phyloP scores from a whole-genome alignment of 2,329 filamentous ascomycete species.

The Stachybotrys chlorohalonatus region DNA sequence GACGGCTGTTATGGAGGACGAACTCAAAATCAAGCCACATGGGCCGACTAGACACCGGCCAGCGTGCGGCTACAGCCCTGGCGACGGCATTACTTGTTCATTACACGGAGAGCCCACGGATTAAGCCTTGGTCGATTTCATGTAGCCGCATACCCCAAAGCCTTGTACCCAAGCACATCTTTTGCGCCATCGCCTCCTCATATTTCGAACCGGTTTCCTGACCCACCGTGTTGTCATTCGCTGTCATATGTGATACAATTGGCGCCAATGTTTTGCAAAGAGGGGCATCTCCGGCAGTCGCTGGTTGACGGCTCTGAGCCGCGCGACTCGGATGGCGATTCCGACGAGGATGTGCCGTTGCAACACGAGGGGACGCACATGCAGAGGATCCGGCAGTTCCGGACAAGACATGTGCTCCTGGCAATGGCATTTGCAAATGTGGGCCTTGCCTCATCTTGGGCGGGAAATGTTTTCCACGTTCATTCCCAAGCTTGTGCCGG shows the following conservation, averaged over 20 bases:
- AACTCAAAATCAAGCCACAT: neutral
- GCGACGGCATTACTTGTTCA: neutral
- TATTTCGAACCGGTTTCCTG: neutral
- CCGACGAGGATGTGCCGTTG: too few species aligned
- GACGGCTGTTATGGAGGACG: neutral
- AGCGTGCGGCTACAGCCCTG: neutral
- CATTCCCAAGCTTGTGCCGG: too few species aligned
- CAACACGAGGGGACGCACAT: too few species aligned
- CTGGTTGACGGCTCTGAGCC: too few species aligned
- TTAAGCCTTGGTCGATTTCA: neutral
- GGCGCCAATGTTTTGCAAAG: too few species aligned
- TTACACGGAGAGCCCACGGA: neutral
- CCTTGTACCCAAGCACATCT: neutral
- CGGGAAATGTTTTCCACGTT: too few species aligned
- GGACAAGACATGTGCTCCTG: too few species aligned
- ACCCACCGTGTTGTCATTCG: neutral
- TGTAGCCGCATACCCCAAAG: neutral
- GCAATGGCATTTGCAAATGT: too few species aligned
- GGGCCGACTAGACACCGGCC: neutral
- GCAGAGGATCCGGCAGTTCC: too few species aligned
- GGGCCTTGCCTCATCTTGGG: too few species aligned
- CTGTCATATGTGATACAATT: neutral
- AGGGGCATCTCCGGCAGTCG: too few species aligned
- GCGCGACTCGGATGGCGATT: too few species aligned
- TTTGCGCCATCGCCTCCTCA: neutral